Conservation (phyloP, 176 grass and related monocot species). For the Carex pumila region DNA sequence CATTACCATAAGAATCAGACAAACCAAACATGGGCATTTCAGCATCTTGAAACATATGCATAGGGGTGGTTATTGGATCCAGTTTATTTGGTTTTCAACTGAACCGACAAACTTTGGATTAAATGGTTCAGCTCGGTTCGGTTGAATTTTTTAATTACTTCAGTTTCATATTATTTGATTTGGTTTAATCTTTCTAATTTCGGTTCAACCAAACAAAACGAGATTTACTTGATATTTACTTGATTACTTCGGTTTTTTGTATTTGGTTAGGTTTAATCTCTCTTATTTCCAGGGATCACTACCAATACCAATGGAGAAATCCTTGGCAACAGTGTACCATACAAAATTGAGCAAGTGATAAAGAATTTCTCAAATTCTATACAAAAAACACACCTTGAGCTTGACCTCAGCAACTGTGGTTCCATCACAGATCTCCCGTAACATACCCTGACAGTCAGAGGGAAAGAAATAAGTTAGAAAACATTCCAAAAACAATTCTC, state of each 20-base stretch:
- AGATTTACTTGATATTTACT: no score
- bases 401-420: constrained; percentile 34
- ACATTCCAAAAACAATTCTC: background rate
- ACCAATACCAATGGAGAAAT: background rate
- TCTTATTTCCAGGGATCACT: no score
- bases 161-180: no score
- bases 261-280: no score
- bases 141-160: no score
- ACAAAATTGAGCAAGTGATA: background rate
- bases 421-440: constrained; percentile 35
- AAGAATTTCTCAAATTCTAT: background rate
- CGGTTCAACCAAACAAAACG: no score
- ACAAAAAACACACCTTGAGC: constrained; percentile 27
- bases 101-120: no score
- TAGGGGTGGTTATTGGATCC: no score
- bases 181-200: no score
- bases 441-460: constrained; percentile 17
- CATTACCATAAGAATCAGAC: background rate
- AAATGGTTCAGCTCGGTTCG: no score
- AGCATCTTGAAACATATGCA: background rate
- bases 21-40: background rate
- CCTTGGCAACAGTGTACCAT: background rate
- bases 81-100: no score
- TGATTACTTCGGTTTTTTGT: no score
- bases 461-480: background rate